Base-by-base conservation (phyloP, 495 filamentous ascomycete species). In the Xylaria grammica region DNA sequence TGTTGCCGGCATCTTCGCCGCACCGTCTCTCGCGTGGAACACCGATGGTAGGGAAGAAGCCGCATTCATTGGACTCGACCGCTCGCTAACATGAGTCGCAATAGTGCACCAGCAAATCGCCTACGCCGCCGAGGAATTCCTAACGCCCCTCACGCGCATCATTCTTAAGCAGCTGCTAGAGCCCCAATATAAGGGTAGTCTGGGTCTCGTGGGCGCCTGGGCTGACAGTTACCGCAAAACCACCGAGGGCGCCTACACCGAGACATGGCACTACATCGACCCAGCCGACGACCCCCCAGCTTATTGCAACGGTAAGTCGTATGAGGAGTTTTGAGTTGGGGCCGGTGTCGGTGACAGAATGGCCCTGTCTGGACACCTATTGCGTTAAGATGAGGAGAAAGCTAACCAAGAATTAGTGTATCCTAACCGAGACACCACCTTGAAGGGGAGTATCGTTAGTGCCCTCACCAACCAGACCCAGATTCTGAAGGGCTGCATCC, bases 21-120 rank as follows among this genome's bases (percentile, higher is more conserved):
- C 50, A 17, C 60, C 60, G 19, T 38, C 49, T 46, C 50, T 63
- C 32, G 69, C 73, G 20, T 75, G 73, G 73, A 74, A 70, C 62
- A 72, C 66, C 63, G 66, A 69, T 44, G 73, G 60, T 63, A 63
- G 44, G 46, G 13, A 26, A 51, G n/a, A 4, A 19, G n/a, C n/a
- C n/a, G n/a, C n/a, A n/a, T n/a, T n/a, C n/a, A n/a, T n/a, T n/a
- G n/a, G 5, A 3, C 22, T 22, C 34, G 15, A 51, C 29, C 30
- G 24, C 20, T 24, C 7, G 20, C 38, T 61, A 48, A 61, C 32
- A 1, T 19, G 1, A 22, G 22, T 11, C 10, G 19, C 19, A 26
- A 46, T 5, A 63, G 60, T 75, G 1, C 73, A 75, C 64, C 71
- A 75, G 46, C 73, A 75, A 56, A 74, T 75, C 24, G 73, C 69